Evolutionary conservation across 768 basidiomycete species (phyloP).

Genomic region (Infundibulicybe gibba): DNA sequence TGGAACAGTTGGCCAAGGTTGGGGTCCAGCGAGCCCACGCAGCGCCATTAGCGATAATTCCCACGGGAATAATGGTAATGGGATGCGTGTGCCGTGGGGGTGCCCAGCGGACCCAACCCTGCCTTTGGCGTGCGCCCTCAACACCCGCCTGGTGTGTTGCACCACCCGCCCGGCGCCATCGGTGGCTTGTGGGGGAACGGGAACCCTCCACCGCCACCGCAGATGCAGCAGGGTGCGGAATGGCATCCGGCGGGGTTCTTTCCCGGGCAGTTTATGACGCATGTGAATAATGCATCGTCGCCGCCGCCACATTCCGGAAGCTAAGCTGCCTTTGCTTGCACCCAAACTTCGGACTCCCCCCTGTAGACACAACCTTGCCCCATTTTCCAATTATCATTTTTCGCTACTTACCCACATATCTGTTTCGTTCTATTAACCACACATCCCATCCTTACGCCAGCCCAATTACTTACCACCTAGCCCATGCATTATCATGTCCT

Average conservation of each 20-base stretch:
- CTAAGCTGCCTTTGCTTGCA: conserved; percentile 9
- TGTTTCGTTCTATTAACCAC: no score
- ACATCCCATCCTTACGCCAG: no score
- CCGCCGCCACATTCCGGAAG: conserved; percentile 36
- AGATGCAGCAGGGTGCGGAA: conserved; percentile 24
- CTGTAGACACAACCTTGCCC: conserved; percentile 1
- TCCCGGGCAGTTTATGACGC: conserved; percentile 41
- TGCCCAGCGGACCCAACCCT: conserved; percentile 29
- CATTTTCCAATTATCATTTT: neutral
- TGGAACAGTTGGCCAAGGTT: conserved; percentile 36
- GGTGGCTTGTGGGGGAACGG: conserved; percentile 37
- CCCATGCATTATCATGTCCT: no score
- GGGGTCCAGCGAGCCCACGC: conserved; percentile 48
- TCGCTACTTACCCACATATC: no score
- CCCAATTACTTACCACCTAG: no score
- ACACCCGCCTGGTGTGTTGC: conserved; percentile 18
- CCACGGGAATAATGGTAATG: conserved; percentile 14
- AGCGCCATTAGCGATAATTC: conserved; percentile 28
- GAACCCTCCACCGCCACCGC: conserved; percentile 15
- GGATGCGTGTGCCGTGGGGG: conserved; percentile 39
- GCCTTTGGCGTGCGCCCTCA: conserved; percentile 11
- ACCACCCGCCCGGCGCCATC: conserved; percentile 22
- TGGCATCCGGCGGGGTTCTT: conserved; percentile 50
- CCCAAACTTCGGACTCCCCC: neutral
- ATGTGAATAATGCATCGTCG: conserved; percentile 43